phyloP scores from a whole-genome alignment of 208 protist species.

The Acanthamoeba divionensis region DNA sequence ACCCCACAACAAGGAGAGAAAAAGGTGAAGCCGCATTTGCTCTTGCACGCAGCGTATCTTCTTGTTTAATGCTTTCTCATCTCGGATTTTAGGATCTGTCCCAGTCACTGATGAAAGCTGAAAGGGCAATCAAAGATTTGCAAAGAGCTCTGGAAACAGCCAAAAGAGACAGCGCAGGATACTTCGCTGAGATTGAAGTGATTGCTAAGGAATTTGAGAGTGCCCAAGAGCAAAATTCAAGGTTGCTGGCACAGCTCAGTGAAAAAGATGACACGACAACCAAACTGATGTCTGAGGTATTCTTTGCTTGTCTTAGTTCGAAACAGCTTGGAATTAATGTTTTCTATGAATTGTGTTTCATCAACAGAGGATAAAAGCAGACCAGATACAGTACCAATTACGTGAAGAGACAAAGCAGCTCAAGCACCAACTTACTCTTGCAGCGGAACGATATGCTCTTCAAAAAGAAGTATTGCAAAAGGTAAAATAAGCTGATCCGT shows the following conservation, averaged over 20 bases:
- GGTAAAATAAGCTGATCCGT: too few species aligned
- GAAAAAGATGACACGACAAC: constrained; percentile 44
- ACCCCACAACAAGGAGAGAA: neutral
- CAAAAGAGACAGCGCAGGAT: neutral
- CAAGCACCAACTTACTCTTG: neutral
- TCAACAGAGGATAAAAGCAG: neutral
- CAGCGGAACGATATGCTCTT: neutral
- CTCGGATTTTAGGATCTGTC: too few species aligned
- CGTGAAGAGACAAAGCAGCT: constrained; percentile 36
- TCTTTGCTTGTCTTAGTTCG: too few species aligned
- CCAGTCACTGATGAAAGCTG: neutral
- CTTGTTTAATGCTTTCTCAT: too few species aligned
- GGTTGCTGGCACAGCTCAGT: constrained; percentile 2
- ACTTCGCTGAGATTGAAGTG: constrained; percentile 8
- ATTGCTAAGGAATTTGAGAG: constrained; percentile 9
- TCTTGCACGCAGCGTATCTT: too few species aligned
- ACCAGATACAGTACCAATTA: constrained; percentile 12
- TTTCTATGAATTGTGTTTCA: neutral
- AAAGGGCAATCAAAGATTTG: neutral
- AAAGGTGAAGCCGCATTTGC: too few species aligned
- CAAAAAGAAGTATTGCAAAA: too few species aligned
- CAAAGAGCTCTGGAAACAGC: neutral
- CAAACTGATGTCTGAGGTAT: constrained; percentile 50
- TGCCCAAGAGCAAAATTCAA: neutral
- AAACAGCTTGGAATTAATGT: too few species aligned